phyloP scores from a whole-genome alignment of 805 yeast species.

The Wickerhamomyces queroliae region DNA sequence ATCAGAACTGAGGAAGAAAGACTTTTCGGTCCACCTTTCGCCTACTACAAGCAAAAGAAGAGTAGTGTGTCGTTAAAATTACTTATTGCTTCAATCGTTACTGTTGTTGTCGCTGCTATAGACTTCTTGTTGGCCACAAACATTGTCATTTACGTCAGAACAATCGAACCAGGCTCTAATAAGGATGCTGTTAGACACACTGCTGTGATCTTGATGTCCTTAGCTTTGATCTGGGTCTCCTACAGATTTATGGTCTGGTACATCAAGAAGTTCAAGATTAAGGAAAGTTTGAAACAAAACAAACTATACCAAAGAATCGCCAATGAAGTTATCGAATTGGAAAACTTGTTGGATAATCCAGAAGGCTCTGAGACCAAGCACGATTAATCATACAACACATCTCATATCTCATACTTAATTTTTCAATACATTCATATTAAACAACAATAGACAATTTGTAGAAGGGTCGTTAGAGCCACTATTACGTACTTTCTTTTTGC shows the following conservation, averaged over 20 bases:
- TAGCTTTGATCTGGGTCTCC: slow-evolving; percentile 14
- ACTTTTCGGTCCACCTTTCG: slow-evolving; percentile 22
- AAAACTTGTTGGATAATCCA: slow-evolving; percentile 9
- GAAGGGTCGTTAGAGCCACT: too few relatives aligned
- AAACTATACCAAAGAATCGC: slow-evolving; percentile 18
- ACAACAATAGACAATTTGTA: too few relatives aligned
- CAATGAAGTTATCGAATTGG: slow-evolving; percentile 19
- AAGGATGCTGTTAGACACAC: slow-evolving; percentile 14
- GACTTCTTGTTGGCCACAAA: slow-evolving; percentile 29
- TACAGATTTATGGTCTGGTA: slow-evolving; percentile 16
- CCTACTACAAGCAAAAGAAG: slow-evolving; percentile 13
- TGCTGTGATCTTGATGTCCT: slow-evolving; percentile 9
- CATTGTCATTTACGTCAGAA: slow-evolving; percentile 28
- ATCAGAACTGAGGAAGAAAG: slow-evolving; percentile 6
- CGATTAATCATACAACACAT: slow-evolving; percentile 2
- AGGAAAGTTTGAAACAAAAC: slow-evolving; percentile 10
- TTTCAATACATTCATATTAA: too few relatives aligned
- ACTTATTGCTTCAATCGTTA: slow-evolving; percentile 19
- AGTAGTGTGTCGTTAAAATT: slow-evolving; percentile 18
- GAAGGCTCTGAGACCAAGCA: slow-evolving; percentile 6
- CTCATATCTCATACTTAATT: too few relatives aligned
- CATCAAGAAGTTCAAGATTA: slow-evolving; percentile 14
- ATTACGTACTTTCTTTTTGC: too few relatives aligned
- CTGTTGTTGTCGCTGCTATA: slow-evolving; percentile 21
- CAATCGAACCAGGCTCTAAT: slow-evolving; percentile 20